Evolutionary conservation across 768 basidiomycete genomes (phyloP), one percentile per base, ranked within the genome.

Genomic region (Termitomyces sp.): DNA sequence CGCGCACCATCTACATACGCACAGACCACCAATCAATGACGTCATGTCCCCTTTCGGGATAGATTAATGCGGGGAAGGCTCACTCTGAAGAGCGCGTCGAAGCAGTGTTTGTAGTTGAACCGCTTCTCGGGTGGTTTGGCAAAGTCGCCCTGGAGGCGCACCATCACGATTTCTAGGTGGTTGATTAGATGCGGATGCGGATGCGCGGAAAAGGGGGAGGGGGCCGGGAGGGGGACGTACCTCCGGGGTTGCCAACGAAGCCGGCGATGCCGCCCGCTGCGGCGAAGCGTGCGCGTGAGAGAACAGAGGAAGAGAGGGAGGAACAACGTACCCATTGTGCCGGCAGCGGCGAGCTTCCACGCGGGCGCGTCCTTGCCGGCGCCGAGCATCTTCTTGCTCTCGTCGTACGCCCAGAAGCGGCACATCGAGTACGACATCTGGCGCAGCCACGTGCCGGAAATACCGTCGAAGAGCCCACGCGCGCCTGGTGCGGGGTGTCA

Each of bases 341-440:
- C 93, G 52, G 93, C 92, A 10, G 79, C 56, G 1, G 87, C 91
- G 46, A 95, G 79, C 71, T 92, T 85, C 87, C 87, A 95, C 12
- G 90, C 85, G 3, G 92, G 85, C 0, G 87, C 80, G 63, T 89
- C 80, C 66, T 83, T 80, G 36, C 83, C 83, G 10, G 89, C 88
- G 23, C 89, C 89, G 0, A 95, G 66, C 7, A 88, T 63, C 76
- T 88, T 92, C 79, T 94, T 95, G 70, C 88, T 91, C 75, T 91
- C 89, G 62, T 95, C 93, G 71, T 95, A 93, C 16, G 90, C 91
- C 85, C 91, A 94, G 77, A 94, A 95, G n/a, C 93, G 81, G 71
- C 91, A 93, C 70, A 94, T 77, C 46, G 90, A 93, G 74, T 95
- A 95, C 36, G 87, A 90, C 91, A 95, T 93, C 74, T 96, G 93